Percentiles rank a stretch among this genome's conserved stretches.
Evolutionary conservation across 164 flowering plant genomes (phyloP).

Genomic region (Piper betle): DNA sequence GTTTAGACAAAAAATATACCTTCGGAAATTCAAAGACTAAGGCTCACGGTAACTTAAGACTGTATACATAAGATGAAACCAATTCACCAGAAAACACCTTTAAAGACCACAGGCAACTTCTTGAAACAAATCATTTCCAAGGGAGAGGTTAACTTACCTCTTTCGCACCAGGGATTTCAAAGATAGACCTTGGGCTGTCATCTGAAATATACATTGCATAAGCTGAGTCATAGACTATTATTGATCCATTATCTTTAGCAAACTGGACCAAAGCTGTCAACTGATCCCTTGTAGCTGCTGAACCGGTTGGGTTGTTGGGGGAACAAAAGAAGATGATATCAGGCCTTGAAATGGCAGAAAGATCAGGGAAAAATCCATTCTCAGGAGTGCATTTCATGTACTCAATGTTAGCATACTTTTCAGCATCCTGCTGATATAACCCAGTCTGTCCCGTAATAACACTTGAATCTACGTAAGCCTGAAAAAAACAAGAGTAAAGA

Average conservation of each 20-base stretch:
- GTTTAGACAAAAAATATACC: neutral
- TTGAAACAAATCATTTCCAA: neutral
- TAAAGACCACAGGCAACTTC: too few species aligned
- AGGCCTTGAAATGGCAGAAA: slow-evolving; percentile 46
- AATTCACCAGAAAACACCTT: too few species aligned
- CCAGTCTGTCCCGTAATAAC: slow-evolving; percentile 97
- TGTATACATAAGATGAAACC: too few species aligned
- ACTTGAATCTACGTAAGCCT: slow-evolving; percentile 97
- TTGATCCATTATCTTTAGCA: slow-evolving; percentile 87
- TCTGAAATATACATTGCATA: slow-evolving; percentile 84
- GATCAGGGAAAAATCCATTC: slow-evolving; percentile 88
- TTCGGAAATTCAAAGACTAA: neutral
- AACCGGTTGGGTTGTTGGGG: slow-evolving; percentile 94
- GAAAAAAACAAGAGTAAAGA: slow-evolving; percentile 1
- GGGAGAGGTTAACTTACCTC: slow-evolving; percentile 33
- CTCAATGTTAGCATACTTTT: slow-evolving; percentile 71
- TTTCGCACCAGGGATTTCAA: slow-evolving; percentile 93
- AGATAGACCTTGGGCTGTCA: slow-evolving; percentile 75
- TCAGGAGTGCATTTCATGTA: slow-evolving; percentile 89
- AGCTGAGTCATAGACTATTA: slow-evolving; percentile 85
- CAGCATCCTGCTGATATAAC: slow-evolving; percentile 52
- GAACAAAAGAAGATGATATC: slow-evolving; percentile 94
- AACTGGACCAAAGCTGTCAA: slow-evolving; percentile 61
- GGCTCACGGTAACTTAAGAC: neutral
- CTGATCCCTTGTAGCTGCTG: slow-evolving; percentile 79